Evolutionary conservation across 2,329 filamentous ascomycete species (phyloP).

Genomic region (Phoma sp.): DNA sequence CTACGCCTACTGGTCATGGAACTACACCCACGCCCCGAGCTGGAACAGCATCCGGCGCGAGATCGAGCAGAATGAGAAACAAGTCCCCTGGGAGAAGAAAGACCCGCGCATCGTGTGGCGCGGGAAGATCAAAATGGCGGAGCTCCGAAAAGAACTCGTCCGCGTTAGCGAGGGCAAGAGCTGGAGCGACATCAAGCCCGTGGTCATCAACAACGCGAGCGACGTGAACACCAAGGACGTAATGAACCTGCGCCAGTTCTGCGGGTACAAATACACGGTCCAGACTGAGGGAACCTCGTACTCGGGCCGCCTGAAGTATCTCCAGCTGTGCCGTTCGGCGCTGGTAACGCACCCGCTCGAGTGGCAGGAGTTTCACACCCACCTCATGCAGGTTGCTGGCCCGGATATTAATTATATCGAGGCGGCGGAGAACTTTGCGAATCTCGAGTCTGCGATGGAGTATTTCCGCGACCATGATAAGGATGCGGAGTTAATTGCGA

Average conservation of each 20-base stretch:
- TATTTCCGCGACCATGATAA: constrained; percentile 37
- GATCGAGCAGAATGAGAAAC: constrained; percentile 30
- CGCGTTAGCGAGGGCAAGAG: constrained; percentile 35
- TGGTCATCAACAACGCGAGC: constrained; percentile 41
- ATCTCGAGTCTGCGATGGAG: constrained; percentile 42
- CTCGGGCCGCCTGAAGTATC: constrained; percentile 60
- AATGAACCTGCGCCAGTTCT: constrained; percentile 43
- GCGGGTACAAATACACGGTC: constrained; percentile 58
- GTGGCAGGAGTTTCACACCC: constrained; percentile 46
- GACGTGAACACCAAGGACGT: constrained; percentile 42
- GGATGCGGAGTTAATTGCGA: constrained; percentile 39
- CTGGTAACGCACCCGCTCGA: constrained; percentile 41
- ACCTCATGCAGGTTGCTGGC: constrained; percentile 39
- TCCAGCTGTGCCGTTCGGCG: constrained; percentile 55
- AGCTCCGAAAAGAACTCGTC: constrained; percentile 37
- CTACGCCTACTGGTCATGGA: constrained; percentile 46
- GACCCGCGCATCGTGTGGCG: constrained; percentile 41
- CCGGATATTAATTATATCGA: constrained; percentile 43
- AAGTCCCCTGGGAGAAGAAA: constrained; percentile 37
- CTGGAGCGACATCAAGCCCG: constrained; percentile 44
- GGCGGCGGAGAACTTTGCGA: constrained; percentile 39
- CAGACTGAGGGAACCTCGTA: constrained; percentile 62
- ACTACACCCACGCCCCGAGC: constrained; percentile 43
- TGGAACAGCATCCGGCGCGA: constrained; percentile 43
- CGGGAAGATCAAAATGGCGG: constrained; percentile 43